Evolutionary conservation across 1,284 basidiomycete genomes (phyloP).

Genomic region (Trametes hirsuta): DNA sequence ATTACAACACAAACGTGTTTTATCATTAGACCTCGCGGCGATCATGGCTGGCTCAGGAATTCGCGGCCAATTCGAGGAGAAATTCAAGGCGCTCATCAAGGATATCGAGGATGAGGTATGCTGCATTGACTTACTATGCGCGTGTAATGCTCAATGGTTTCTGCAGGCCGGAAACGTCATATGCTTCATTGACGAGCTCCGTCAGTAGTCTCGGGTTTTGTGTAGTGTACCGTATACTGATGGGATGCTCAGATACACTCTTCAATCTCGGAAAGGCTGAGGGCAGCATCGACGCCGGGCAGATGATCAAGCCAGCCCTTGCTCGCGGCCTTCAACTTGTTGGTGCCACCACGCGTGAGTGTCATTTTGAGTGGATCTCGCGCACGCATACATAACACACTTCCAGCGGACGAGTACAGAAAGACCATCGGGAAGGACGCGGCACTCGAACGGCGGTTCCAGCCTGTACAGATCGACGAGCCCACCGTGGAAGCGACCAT

Average conservation of each 20-base stretch:
- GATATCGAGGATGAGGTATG: constrained; percentile 86
- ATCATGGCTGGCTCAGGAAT: constrained; percentile 89
- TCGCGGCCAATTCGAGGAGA: constrained; percentile 90
- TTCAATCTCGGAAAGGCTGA: constrained; percentile 91
- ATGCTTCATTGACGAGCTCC: constrained; percentile 92
- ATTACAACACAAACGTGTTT: constrained; percentile 79
- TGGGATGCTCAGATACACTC: constrained; percentile 56
- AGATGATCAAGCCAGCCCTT: constrained; percentile 90
- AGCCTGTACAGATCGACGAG: constrained; percentile 86
- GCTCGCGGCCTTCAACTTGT: constrained; percentile 86
- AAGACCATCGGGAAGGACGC: constrained; percentile 93
- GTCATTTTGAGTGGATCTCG: not conserved
- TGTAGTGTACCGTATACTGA: not conserved
- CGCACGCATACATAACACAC: not conserved
- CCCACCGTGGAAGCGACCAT: constrained; percentile 87
- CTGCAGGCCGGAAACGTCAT: constrained; percentile 70
- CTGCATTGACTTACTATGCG: not conserved
- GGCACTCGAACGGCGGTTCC: constrained; percentile 89
- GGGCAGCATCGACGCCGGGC: constrained; percentile 89
- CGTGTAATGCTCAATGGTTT: not conserved
- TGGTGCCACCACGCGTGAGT: constrained; percentile 84
- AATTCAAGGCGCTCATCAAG: constrained; percentile 83
- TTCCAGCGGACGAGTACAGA: constrained; percentile 82
- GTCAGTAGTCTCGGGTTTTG: constrained; percentile 45
- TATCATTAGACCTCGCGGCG: constrained; percentile 81